These are phyloP conservation scores for Gaeumannomyces tritici DNA, from an alignment of 2,329 filamentous ascomycete genomes.

Conservation along the genomic window DNA sequence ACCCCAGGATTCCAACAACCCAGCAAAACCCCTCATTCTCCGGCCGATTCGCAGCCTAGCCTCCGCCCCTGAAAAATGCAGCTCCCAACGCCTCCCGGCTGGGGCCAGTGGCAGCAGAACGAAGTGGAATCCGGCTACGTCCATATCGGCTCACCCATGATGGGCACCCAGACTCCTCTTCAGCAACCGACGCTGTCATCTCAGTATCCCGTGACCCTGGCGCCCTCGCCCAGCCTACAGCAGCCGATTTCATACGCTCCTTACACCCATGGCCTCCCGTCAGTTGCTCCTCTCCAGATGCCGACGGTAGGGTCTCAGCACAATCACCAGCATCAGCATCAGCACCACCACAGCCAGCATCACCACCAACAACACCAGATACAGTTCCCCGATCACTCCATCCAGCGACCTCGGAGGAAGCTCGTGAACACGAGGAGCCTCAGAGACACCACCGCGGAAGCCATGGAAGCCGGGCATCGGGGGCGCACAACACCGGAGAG, in stretches of 20 bases:
- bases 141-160: constrained; percentile 37
- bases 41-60: too few species aligned
- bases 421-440: too few species aligned
- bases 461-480: too few species aligned
- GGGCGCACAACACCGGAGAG: too few species aligned
- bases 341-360: background rate
- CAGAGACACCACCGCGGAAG: too few species aligned
- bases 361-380: background rate
- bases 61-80: background rate
- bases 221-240: constrained; percentile 15
- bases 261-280: background rate
- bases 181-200: constrained; percentile 32
- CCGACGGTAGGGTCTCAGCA: background rate
- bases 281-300: background rate
- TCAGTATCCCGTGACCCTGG: constrained; percentile 32
- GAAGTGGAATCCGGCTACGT: constrained; percentile 26
- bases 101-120: constrained; percentile 44
- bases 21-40: too few species aligned
- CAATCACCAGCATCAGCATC: constrained; percentile 1
- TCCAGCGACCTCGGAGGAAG: too few species aligned
- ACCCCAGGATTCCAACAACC: too few species aligned
- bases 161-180: constrained; percentile 15
- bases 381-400: background rate
- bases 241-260: background rate
- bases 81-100: constrained; percentile 15